Evolutionary conservation across 208 protist species (phyloP).

Genomic region (Acanthamoeba royreba): DNA sequence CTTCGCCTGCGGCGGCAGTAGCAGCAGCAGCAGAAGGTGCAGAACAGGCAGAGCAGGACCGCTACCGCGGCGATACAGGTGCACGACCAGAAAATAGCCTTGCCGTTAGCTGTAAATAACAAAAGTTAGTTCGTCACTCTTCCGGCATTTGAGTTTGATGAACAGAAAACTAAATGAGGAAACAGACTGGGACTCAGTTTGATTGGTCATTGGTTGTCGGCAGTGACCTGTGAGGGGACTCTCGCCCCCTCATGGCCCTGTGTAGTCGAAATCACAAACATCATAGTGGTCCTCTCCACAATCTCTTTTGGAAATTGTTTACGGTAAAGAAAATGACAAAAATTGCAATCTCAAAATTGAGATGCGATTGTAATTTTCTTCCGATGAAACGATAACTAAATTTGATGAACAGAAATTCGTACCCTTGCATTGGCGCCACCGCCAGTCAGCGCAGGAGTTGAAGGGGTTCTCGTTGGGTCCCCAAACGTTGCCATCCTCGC

Average conservation of each 20-base stretch:
- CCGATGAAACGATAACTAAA: background rate
- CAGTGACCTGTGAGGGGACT: background rate
- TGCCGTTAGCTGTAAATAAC: background rate
- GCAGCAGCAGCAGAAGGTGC: conserved; percentile 34
- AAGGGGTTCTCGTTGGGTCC: conserved; percentile 19
- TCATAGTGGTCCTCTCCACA: too few relatives aligned
- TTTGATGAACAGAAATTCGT: background rate
- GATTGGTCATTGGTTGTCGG: conserved; percentile 3
- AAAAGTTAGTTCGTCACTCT: background rate
- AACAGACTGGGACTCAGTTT: background rate
- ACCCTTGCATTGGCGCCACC: conserved; percentile 48
- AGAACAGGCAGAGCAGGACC: background rate
- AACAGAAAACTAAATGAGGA: background rate
- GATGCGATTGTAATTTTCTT: too few relatives aligned
- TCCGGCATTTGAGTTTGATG: background rate
- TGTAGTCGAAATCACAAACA: conserved; percentile 17
- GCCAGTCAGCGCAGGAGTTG: conserved; percentile 12
- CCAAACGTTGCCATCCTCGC: background rate
- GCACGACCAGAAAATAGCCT: conserved; percentile 30
- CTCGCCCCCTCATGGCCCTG: background rate
- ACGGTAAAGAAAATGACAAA: too few relatives aligned
- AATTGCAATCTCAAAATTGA: background rate
- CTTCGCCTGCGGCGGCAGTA: conserved; percentile 16
- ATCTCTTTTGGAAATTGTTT: too few relatives aligned
- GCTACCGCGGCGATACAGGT: background rate